Evolutionary conservation across 169 alveolate genomes (phyloP).

Genomic region (Plasmodium vivax): DNA sequence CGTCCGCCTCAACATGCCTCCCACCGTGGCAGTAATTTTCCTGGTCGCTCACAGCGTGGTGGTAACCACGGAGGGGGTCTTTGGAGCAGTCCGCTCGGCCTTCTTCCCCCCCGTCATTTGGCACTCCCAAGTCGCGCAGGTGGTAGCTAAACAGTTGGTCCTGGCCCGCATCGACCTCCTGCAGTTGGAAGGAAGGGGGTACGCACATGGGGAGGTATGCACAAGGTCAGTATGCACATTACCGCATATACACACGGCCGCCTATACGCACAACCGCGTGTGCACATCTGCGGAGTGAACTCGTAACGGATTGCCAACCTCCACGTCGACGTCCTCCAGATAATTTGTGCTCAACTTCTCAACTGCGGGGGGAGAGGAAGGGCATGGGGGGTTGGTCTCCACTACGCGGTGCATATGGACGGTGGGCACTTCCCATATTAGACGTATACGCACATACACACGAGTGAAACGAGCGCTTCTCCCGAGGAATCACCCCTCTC

Average conservation of each 20-base stretch:
- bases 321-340: conserved; percentile 7
- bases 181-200: not conserved
- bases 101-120: not conserved
- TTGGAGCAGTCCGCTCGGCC: not conserved
- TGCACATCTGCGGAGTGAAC: not conserved
- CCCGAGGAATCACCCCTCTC: not conserved
- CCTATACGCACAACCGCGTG: no score
- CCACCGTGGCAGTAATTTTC: not conserved
- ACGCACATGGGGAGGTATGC: no score
- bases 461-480: not conserved
- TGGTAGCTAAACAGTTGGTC: not conserved
- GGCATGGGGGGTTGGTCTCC: not conserved
- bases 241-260: not conserved
- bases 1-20: not conserved
- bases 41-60: not conserved
- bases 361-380: conserved; percentile 8
- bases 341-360: conserved; percentile 56
- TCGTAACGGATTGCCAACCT: conserved; percentile 3
- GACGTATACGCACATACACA: not conserved
- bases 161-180: not conserved
- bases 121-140: not conserved
- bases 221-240: no score
- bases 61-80: not conserved
- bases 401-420: not conserved
- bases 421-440: not conserved